Percentiles rank a stretch among this genome's conserved stretches.
Evolutionary conservation across 192 early-diverging fungal genomes (phyloP).

Genomic region (Entophlyctis luteolus): DNA sequence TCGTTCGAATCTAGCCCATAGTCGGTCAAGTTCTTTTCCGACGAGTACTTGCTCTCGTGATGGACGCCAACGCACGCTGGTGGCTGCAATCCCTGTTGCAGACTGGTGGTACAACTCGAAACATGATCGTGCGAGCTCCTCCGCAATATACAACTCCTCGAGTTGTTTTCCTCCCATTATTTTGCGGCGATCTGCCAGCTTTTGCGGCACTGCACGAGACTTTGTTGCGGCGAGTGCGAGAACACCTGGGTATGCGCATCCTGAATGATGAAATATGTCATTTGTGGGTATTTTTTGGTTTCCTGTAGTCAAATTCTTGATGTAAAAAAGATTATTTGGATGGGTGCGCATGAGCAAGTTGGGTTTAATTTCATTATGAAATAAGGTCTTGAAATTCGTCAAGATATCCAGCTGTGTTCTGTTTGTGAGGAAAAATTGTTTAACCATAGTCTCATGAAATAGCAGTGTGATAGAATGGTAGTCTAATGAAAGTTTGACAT

Average conservation of each 20-base stretch:
- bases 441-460: neutral
- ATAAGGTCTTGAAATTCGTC: constrained; percentile 49
- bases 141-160: constrained; percentile 62
- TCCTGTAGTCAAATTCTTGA: constrained; percentile 46
- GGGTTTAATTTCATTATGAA: neutral
- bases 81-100: constrained; percentile 72
- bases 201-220: constrained; percentile 28
- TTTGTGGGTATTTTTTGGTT: neutral
- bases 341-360: constrained; percentile 13
- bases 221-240: constrained; percentile 71
- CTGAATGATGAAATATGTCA: constrained; percentile 79
- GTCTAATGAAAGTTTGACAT: constrained; percentile 33
- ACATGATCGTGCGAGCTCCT: constrained; percentile 73
- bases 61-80: constrained; percentile 69
- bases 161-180: constrained; percentile 35
- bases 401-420: constrained; percentile 32
- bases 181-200: neutral
- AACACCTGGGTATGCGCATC: constrained; percentile 81
- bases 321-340: constrained; percentile 57
- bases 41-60: constrained; percentile 21
- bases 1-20: neutral
- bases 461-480: constrained; percentile 54
- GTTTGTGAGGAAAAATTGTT: neutral
- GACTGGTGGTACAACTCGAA: constrained; percentile 77
- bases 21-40: neutral